Evolutionary conservation across 495 filamentous ascomycete genomes (phyloP), one percentile per base, ranked within the genome.

Genomic region (Chaetomium tenue): DNA sequence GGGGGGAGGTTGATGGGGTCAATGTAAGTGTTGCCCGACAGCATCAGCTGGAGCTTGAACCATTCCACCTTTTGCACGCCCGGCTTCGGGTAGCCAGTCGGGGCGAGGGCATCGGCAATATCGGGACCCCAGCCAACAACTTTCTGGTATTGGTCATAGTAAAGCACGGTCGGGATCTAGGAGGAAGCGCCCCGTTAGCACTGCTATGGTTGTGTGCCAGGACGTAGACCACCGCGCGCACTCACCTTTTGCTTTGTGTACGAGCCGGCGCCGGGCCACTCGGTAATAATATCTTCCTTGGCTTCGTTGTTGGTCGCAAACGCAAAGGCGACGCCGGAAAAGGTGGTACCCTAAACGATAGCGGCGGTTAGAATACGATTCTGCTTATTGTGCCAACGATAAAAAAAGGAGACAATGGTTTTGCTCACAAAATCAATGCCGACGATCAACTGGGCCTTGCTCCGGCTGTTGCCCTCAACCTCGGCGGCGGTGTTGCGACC

Each of bases 401-500:
- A 40, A 44, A 40, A 5, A 4, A 20, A 50, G n/a, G 15, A 26
- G 22, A 22, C 18, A 15, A 18, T 37, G 8, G 33, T 1, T 37
- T 37, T 25, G 81, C 89, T 72, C 78, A 91, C 89, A 80, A 91
- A 91, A 71, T 91, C 88, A 71, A 91, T 91, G 60, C 88, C 88
- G 60, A 91, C 88, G 71, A 91, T 91, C 65, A 91, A 79, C 79
- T 91, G 88, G 23, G 89, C 87, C 75, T 90, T 91, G 73, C 85
- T 90, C 71, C 91, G 84, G 70, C 89, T 91, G 60, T 86, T 89
- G 30, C 90, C 92, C 69, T 97, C 92, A 26, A 97, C 89, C 75
- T 97, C 95, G 42, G 88, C 89, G 59, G 85, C 85, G 56, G 83
- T 79, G 62, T 82, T 79, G 65, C 83, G 82, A 42, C 78, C 73